Evolutionary conservation across 2,329 filamentous ascomycete species (phyloP), one percentile per base, ranked within the genome.

Genomic region (Ophiocordyceps camponoti-floridani): DNA sequence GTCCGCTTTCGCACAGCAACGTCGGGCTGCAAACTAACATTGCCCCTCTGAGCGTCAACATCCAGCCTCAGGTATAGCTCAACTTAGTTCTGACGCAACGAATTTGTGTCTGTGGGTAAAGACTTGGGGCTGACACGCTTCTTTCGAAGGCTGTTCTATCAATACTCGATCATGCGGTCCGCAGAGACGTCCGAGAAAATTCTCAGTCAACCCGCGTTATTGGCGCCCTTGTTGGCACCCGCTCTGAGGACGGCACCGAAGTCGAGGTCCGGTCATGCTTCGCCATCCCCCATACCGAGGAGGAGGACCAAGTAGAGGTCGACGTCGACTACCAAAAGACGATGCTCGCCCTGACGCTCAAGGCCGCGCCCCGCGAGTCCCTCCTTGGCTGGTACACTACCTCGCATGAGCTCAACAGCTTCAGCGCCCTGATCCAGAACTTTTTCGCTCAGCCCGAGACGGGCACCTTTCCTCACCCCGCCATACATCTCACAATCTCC

Each of bases 261-360:
- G 85, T 94, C 58, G 87, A 94, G 66, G 91, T 98, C 58, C 81
- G 86, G 60, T 93, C 86, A 60, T 89, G 86, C 69, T 98, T 98
- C 63, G 91, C 91, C 54, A 94, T 98, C 59, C 88, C 89, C 53
- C 91, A 98, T 71, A 96, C 89, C 54, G 91, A 98, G 69, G 94
- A 89, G 54, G 84, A 88, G 62, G 91, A 98, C 66, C 91, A 98
- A 67, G 91, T 98, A 57, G 91, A 98, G 67, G 91, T 98, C 51
- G 91, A 98, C 62, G 94, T 98, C 75, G 91, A 98, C 67, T 98
- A 96, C 68, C 91, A 98, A 70, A 96, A 96, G 77, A 88, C 89
- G 65, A 98, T 98, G 91, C 80, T 96, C 47, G 82, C 84, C 48
- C 72, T 98, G 55, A 89, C 94, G 62, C 79, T 96, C 54, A 89